Percentiles rank a stretch among this genome's conserved stretches.
These are phyloP conservation scores for Malus hybrid DNA, from an alignment of 331 rosid species.

Conservation along the genomic window DNA sequence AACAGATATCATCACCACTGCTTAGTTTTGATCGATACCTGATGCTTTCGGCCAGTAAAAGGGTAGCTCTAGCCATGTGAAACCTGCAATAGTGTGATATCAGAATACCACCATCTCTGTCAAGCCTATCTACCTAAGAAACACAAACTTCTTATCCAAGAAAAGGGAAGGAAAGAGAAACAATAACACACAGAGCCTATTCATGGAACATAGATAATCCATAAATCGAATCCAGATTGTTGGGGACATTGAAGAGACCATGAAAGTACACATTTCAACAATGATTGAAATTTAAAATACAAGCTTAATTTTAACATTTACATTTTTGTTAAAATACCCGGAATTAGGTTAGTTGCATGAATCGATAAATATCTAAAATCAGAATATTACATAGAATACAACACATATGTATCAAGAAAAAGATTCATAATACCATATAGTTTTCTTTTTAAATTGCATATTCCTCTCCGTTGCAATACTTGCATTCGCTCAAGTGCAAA, in stretches of 20 bases:
- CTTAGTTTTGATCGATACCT: constrained; percentile 35
- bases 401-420: too few relatives aligned
- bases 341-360: too few relatives aligned
- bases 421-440: too few relatives aligned
- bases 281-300: not conserved
- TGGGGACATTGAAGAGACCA: too few relatives aligned
- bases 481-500: not conserved
- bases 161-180: not conserved
- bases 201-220: not conserved
- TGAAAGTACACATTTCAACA: too few relatives aligned
- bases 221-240: too few relatives aligned
- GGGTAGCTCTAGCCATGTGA: constrained; percentile 87
- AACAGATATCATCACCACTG: not conserved
- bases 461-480: not conserved
- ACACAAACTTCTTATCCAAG: not conserved
- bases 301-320: too few relatives aligned
- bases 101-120: constrained; percentile 73
- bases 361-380: too few relatives aligned
- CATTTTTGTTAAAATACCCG: too few relatives aligned
- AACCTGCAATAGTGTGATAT: constrained; percentile 44
- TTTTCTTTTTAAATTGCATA: too few relatives aligned
- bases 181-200: not conserved
- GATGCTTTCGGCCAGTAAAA: constrained; percentile 92
- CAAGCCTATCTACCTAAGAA: constrained; percentile 79
- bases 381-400: not conserved